Percentiles rank a stretch among this genome's conserved stretches.
These are phyloP conservation scores for Gelatoporia subvermispora DNA, from an alignment of 768 basidiomycete species.

Conservation along the genomic window DNA sequence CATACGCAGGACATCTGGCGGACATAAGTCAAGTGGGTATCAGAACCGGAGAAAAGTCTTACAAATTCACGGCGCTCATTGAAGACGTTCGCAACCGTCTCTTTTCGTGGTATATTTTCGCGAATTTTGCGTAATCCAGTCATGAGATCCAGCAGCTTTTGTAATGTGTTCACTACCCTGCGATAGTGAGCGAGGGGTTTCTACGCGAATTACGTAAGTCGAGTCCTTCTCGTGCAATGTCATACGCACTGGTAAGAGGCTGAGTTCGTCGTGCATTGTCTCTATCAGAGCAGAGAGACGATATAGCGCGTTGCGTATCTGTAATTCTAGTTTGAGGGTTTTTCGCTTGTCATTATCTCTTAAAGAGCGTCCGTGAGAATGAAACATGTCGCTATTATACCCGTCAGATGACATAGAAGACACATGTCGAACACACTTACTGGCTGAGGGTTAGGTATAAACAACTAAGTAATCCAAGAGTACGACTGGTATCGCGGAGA, in stretches of 20 bases:
- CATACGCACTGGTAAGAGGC: constrained; percentile 39
- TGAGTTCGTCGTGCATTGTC: constrained; percentile 43
- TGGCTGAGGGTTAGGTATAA: constrained; percentile 40
- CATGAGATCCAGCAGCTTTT: constrained; percentile 38
- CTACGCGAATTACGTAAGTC: constrained; percentile 15
- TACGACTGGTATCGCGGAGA: constrained; percentile 33
- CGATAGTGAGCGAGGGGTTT: constrained; percentile 45
- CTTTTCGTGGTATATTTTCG: constrained; percentile 41
- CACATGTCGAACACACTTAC: constrained; percentile 20
- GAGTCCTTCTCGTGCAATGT: background rate
- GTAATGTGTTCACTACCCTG: constrained; percentile 31
- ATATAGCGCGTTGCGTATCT: constrained; percentile 36
- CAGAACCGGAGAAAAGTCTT: constrained; percentile 5
- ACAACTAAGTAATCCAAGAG: constrained; percentile 34
- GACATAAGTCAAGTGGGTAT: background rate
- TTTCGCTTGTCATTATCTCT: constrained; percentile 27
- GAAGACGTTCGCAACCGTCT: constrained; percentile 35
- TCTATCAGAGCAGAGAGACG: constrained; percentile 33
- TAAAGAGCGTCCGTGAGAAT: constrained; percentile 18
- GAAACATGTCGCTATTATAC: constrained; percentile 31
- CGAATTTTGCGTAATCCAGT: constrained; percentile 43
- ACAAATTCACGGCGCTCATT: constrained; percentile 41
- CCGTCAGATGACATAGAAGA: constrained; percentile 1
- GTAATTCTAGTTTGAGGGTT: constrained; percentile 35
- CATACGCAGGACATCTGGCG: constrained; percentile 41